Evolutionary conservation across 306 rosid genomes (phyloP).

Genomic region (Betula pendula): DNA sequence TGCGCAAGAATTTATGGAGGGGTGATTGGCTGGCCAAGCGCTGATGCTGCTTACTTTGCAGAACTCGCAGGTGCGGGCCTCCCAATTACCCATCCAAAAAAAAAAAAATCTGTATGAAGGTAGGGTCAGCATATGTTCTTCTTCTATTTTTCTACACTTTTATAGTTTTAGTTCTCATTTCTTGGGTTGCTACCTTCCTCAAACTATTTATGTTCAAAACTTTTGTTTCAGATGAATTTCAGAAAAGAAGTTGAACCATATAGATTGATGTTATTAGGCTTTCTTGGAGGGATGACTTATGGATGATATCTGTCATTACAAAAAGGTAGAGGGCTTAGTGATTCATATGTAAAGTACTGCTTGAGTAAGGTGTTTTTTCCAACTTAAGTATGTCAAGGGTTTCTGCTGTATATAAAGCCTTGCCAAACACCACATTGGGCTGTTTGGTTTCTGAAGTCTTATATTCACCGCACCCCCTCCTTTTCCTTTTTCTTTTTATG

Average conservation of each 20-base stretch:
- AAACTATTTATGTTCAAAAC: background rate
- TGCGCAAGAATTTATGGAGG: conserved; percentile 82
- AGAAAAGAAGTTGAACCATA: background rate
- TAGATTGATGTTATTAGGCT: background rate
- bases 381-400: background rate
- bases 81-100: conserved; percentile 23
- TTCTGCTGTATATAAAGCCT: background rate
- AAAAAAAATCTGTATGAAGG: no score
- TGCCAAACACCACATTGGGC: background rate
- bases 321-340: background rate
- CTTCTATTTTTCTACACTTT: background rate
- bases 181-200: background rate
- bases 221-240: background rate
- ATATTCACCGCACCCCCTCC: background rate
- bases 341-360: background rate
- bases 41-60: conserved; percentile 88
- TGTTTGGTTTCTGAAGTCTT: no score
- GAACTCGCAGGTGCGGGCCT: conserved; percentile 83
- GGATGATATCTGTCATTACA: background rate
- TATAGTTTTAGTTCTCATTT: background rate
- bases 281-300: background rate
- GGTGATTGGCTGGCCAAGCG: conserved; percentile 71
- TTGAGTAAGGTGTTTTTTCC: background rate
- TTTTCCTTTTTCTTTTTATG: background rate
- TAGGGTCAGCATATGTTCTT: background rate